Evolutionary conservation across 2,329 filamentous ascomycete genomes (phyloP).

Genomic region (Penicillium palitans): DNA sequence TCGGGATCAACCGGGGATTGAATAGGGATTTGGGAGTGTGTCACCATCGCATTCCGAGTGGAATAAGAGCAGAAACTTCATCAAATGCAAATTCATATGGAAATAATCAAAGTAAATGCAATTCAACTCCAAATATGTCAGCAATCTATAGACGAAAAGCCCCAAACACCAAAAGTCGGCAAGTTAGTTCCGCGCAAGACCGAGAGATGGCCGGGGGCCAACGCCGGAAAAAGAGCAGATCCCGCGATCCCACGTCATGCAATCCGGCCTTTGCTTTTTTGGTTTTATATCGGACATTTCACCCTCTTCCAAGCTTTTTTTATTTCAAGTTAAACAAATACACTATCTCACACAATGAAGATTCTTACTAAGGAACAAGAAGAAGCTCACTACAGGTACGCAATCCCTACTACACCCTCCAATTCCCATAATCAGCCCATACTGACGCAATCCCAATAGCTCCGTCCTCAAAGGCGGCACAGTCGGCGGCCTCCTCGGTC

Average conservation of each 20-base stretch:
- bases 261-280: slow-evolving; percentile 24
- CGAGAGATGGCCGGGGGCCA: slow-evolving; percentile 11
- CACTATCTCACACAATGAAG: slow-evolving; percentile 69
- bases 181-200: slow-evolving; percentile 11
- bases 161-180: neutral
- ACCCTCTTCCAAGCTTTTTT: neutral
- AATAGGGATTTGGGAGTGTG: slow-evolving; percentile 17
- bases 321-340: neutral
- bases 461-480: slow-evolving; percentile 77
- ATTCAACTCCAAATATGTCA: neutral
- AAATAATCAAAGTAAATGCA: neutral
- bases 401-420: neutral
- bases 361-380: slow-evolving; percentile 93
- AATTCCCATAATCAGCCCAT: slow-evolving; percentile 14
- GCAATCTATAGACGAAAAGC: neutral
- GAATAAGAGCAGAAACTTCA: slow-evolving; percentile 13
- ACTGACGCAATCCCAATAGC: slow-evolving; percentile 37
- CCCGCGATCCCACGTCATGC: slow-evolving; percentile 29
- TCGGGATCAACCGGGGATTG: slow-evolving; percentile 25
- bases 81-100: neutral
- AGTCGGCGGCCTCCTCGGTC: slow-evolving; percentile 69
- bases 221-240: slow-evolving; percentile 22
- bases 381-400: slow-evolving; percentile 73
- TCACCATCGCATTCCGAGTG: slow-evolving; percentile 3
- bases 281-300: slow-evolving; percentile 10